Evolutionary conservation across 257 asterid genomes (phyloP), one percentile per base, ranked within the genome.

Genomic region (Fraxinus excelsior): DNA sequence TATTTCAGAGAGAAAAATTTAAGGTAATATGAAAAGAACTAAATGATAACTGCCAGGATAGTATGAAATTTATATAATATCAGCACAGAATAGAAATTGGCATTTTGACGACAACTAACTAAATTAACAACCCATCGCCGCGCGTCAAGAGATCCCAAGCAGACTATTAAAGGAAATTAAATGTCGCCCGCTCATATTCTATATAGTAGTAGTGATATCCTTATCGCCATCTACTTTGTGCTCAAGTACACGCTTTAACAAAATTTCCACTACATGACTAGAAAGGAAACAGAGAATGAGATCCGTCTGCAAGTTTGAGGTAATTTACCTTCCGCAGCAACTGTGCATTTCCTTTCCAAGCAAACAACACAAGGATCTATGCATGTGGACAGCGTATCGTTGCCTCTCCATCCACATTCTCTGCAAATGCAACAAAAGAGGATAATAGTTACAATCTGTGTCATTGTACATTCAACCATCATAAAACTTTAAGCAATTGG

Each of bases 351-450:
- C 72, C 96, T 86, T 83, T 93, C 98, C 80, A 93, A 85, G 84
- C 98, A 93, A 85, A 93, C 98, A 65, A 88, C 98, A 70, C 98
- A 93, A 4, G 98, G 98, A 79, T 93, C 98, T 58, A 85, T 76
- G 79, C 92, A 88, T 0, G 89, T 65, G 6, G 85, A 34, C 5
- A 76, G 80, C 21, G 84, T 77, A 74, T 83, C 86, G 14, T 76
- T 84, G 84, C 89, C 73, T 87, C 89, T 85, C 96, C 96, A 93
- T 80, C 98, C 97, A 72, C 94, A 90, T 81, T 88, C 91, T 81
- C 97, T 93, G 86, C 64, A 79, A 79, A 77, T 21, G 67, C 68
- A 35, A 74, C 21, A 75, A 65, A 78, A 74, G 28, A 69, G 12
- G 29, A 68, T 70, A 13, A 18, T 34, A 23, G 26, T 78, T 71